Evolutionary conservation across 768 basidiomycete species (phyloP), one percentile per base, ranked within the genome.

Genomic region (Russula sp.): DNA sequence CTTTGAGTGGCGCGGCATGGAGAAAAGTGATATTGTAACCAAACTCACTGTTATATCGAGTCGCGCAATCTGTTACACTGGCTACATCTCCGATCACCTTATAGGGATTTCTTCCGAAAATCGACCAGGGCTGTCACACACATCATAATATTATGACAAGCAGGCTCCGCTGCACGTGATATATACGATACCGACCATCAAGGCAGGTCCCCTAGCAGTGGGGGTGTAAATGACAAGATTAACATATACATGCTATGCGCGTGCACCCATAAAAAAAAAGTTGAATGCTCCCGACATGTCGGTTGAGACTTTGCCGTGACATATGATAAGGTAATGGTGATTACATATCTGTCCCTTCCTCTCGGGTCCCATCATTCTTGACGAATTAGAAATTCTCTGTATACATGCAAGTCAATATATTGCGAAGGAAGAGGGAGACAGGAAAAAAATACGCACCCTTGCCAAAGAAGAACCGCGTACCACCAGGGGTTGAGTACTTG

Each of bases 401-500:
- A 39, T 6, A 18, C 22, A 27, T 44, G 39, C 9, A 40, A 4
- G n/a, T 47, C 11, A 55, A 22, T 27, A 9, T 6, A 31, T 10
- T 2, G n/a, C n/a, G 40, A 8, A n/a, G n/a, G 11, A 44, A 44
- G 42, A 18, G 42, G 16, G 18, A 44, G 6, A 18, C 22, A 20
- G 27, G 5, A 31, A 32, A 42, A 22, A 6, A 5, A 9, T 16
- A 49, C 62, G 52, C 66, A 88, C 88, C 93, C 74, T 95, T 95
- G 52, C 92, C 91, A 66, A 88, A 96, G 81, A 89, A 90, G 82
- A 95, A 96, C 58, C 88, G 77, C 1, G 90, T 89, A n/a, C 84
- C 83, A 39, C 82, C 81, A 18, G 89, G 84, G 44, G 80, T 79
- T 18, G 92, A 93, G 75, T 90, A 91, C 75, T 90, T 90, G 80